Base-by-base conservation (phyloP, 2,329 filamentous ascomycete genomes). In the Aspergillus luchuensis region DNA sequence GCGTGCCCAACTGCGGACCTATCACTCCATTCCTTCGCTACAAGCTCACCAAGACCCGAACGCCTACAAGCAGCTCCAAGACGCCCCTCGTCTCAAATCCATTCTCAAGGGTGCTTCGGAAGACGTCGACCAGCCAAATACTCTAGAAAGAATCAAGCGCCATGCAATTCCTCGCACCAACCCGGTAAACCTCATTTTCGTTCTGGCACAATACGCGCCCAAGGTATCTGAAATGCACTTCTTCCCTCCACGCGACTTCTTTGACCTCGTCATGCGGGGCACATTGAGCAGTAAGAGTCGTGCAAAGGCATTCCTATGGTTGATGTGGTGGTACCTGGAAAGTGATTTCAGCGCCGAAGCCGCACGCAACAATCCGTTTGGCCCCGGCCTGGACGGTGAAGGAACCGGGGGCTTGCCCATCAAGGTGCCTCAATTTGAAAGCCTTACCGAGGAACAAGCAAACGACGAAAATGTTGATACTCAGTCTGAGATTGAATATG, bases 321-420 rank as follows among this genome's bases (percentile, higher is more conserved):
- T 99, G 64, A 96, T 99, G 88, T 99, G 95, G 95, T 97, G 95
- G 82, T 98, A 99, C 72, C 84, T 99, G 17, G 95, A 99, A 75
- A 97, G 93, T 28, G 92, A 97, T 74, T 98, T 97, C 68, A 91
- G 91, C 0, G 87, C 90, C 68, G 91, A 97, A 70, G 92, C 91
- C 58, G 94, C 92, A 48, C 84, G 91, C 51, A 89, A 91, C 68
- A 99, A 99, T 71, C 95, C 95, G 0, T 99, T 97, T 69, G 95
- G 95, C 0, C 75, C 78, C 2, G 80, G 80, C 13, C 63, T 77
- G 39, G 76, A 78, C 51, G 78, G 76, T 28, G 76, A 81, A 56
- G 77, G 74, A 8, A 71, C 75, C 4, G 78, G 73, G 10, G 78
- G 76, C 5, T 65, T 81, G 48, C 80, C 80, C 19, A 69, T 80